phyloP scores from a whole-genome alignment of 176 grass and related monocot genomes.

The Avena atlantica region DNA sequence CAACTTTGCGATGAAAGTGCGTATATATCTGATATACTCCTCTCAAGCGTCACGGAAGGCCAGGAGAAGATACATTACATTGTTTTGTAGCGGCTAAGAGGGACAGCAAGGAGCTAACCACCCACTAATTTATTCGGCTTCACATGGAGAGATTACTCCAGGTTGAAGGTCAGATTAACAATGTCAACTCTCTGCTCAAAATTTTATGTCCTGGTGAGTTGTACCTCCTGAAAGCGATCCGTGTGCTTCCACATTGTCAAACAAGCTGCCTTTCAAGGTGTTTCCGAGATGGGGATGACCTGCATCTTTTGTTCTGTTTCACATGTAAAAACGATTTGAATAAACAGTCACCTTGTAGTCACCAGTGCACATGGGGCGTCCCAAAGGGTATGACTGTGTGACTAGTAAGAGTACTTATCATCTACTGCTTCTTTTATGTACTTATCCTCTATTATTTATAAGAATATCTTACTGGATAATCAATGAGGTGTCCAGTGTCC shows the following conservation, averaged over 20 bases:
- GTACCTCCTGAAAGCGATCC: neutral
- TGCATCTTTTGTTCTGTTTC: neutral
- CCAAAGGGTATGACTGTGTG: neutral
- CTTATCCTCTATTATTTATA: neutral
- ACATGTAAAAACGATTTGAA: neutral
- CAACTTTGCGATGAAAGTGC: slow-evolving; percentile 30
- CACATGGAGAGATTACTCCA: neutral
- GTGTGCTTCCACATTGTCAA: neutral
- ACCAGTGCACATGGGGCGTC: neutral
- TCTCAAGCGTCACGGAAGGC: slow-evolving; percentile 10
- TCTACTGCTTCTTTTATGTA: neutral
- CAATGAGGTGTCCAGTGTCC: no score
- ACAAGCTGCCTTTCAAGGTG: neutral
- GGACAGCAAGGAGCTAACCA: neutral
- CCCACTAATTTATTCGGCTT: neutral
- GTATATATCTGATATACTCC: neutral
- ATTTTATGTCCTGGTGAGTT: neutral
- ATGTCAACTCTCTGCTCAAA: slow-evolving; percentile 27
- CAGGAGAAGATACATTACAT: slow-evolving; percentile 29
- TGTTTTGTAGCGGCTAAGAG: neutral
- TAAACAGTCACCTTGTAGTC: neutral
- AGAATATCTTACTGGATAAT: no score
- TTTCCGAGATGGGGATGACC: neutral
- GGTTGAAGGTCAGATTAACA: slow-evolving; percentile 22
- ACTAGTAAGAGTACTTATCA: slow-evolving; percentile 14